Base-by-base conservation (phyloP, 2,329 filamentous ascomycete species). In the Sclerotinia spermophila region DNA sequence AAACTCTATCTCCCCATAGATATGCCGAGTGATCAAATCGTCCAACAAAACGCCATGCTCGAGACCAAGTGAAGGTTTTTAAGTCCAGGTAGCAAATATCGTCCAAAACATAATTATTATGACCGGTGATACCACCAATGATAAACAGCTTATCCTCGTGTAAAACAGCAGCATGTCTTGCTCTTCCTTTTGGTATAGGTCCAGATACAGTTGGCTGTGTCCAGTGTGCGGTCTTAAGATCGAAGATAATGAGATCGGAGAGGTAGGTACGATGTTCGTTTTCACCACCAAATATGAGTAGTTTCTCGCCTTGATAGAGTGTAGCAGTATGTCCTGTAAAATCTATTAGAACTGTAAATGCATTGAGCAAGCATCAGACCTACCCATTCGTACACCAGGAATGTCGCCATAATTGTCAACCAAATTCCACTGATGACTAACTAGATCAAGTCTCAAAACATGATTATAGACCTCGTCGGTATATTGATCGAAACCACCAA, bases 371-470 rank as follows among this genome's bases (percentile, higher is more conserved):
- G 48, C 10, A 24, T 42, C 53, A 48, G 70, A 78, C 86, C 76
- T 85, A 93, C 94, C 95, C 96, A 98, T 98, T 75, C 95, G 90
- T 65, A 98, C 95, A 21, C 95, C 95, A 6, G 95, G 95, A 74
- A 98, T 98, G 81, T 98, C 95, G 45, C 96, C 96, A 83, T 97
- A 99, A 81, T 99, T 99, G 82, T 98, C 96, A 30, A 99, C 95
- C 66, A 99, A 84, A 75, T 89, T 96, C 96, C 96, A 99, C 80
- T 96, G 93, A 76, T 96, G 90, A 73, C 91, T 94, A 72, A 91
- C 86, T 73, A 99, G 86, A 80, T 99, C 94, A 67, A 99, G 83
- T 77, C 89, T 90, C 74, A 99, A 85, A 56, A 99, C 96, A 82
- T 99, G 96, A 79, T 99, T 99, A 82, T 99, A 99, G 27, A 99